Percentiles rank a stretch among this genome's conserved stretches.
Evolutionary conservation across 164 flowering plant species (phyloP).

Genomic region (Pachysandra terminalis): DNA sequence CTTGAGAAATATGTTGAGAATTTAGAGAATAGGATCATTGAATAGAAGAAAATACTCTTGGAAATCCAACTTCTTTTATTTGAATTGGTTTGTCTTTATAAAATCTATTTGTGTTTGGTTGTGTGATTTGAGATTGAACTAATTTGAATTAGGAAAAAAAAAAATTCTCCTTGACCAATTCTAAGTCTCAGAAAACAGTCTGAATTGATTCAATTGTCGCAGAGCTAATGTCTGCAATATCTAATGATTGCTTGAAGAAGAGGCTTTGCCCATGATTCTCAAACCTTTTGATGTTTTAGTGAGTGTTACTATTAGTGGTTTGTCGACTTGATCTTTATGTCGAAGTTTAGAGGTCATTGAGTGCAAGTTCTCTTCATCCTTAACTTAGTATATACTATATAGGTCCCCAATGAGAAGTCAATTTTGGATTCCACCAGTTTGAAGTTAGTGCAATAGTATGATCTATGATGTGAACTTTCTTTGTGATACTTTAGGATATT

Average conservation of each 20-base stretch:
- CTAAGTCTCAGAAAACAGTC: neutral
- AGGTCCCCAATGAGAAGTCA: neutral
- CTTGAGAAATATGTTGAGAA: neutral
- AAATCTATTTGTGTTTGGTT: neutral
- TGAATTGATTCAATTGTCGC: neutral
- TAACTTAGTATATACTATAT: neutral
- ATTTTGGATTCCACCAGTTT: slow-evolving; percentile 1
- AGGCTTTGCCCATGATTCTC: neutral
- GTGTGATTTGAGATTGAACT: neutral
- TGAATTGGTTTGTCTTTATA: neutral
- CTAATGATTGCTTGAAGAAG: neutral
- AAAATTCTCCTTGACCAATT: neutral
- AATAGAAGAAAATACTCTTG: neutral
- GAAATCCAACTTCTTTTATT: neutral
- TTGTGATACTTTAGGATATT: neutral
- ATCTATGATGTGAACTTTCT: no score
- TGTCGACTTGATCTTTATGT: neutral
- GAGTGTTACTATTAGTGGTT: neutral
- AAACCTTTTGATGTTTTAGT: neutral
- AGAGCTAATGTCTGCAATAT: neutral
- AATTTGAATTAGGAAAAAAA: neutral
- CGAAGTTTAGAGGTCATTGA: neutral
- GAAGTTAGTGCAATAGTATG: neutral
- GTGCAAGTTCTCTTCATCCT: neutral
- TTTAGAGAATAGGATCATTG: slow-evolving; percentile 3